phyloP scores from a whole-genome alignment of 2,329 filamentous ascomycete genomes.

The Alternaria incomplexa region DNA sequence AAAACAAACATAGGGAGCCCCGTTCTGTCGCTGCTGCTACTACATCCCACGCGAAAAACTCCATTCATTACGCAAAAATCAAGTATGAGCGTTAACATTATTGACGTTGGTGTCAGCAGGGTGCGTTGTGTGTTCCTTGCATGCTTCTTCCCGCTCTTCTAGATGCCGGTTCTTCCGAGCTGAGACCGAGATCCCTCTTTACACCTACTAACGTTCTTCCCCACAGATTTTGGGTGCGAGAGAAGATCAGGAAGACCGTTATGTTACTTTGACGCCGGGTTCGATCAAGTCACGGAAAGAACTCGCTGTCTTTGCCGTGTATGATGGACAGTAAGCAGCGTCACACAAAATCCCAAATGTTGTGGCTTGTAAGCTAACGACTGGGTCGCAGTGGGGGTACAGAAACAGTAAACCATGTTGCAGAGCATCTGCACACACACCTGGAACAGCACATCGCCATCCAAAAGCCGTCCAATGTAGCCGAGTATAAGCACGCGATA shows the following conservation, averaged over 20 bases:
- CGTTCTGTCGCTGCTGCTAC: background rate
- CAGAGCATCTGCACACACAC: constrained; percentile 22
- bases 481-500: constrained; percentile 31
- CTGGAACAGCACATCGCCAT: constrained; percentile 25
- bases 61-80: background rate
- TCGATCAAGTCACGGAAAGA: constrained; percentile 28
- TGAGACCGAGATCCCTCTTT: background rate
- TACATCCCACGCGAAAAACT: background rate
- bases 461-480: constrained; percentile 15
- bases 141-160: background rate
- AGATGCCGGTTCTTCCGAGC: constrained; percentile 4
- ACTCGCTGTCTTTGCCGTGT: constrained; percentile 30
- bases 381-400: constrained; percentile 21
- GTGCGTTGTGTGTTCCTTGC: constrained; percentile 13
- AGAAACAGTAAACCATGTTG: constrained; percentile 24
- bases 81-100: constrained; percentile 19
- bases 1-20: constrained; percentile 1
- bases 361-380: constrained; percentile 7
- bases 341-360: background rate
- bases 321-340: constrained; percentile 31
- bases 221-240: constrained; percentile 30
- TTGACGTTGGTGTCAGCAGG: constrained; percentile 23
- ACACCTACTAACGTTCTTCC: constrained; percentile 15
- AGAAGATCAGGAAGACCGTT: constrained; percentile 31
- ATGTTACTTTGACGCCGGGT: constrained; percentile 22